Conservation (phyloP, 73 alveolate genomes). For the Blepharisma stoltei region DNA sequence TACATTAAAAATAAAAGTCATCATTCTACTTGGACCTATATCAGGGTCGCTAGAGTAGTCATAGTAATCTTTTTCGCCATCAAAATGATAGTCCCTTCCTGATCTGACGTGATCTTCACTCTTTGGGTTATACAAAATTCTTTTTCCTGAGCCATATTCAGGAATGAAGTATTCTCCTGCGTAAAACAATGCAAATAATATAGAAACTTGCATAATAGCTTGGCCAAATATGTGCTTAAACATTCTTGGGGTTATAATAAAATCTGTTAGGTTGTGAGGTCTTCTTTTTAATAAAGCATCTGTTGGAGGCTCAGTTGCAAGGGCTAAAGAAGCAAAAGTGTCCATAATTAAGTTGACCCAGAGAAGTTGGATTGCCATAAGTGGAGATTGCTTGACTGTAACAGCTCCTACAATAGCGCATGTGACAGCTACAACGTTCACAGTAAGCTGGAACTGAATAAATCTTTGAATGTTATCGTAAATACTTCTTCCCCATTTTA, state of each 20-base stretch:
- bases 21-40: slow-evolving; percentile 75
- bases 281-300: slow-evolving; percentile 68
- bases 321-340: slow-evolving; percentile 80
- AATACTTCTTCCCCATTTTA: slow-evolving; percentile 86
- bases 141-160: slow-evolving; percentile 38
- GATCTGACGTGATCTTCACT: slow-evolving; percentile 25
- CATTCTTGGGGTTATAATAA: slow-evolving; percentile 79
- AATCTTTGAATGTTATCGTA: slow-evolving; percentile 88
- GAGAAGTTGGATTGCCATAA: slow-evolving; percentile 75
- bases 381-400: slow-evolving; percentile 74
- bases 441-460: slow-evolving; percentile 82
- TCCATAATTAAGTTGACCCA: slow-evolving; percentile 92
- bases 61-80: slow-evolving; percentile 36
- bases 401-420: slow-evolving; percentile 84
- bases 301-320: slow-evolving; percentile 90
- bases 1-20: slow-evolving; percentile 80
- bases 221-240: slow-evolving; percentile 71
- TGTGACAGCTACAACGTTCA: slow-evolving; percentile 80
- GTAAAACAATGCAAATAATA: slow-evolving; percentile 58
- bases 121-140: slow-evolving; percentile 39
- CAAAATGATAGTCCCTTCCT: slow-evolving; percentile 33
- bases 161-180: slow-evolving; percentile 71
- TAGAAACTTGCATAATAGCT: slow-evolving; percentile 54
- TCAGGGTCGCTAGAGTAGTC: slow-evolving; percentile 36
- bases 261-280: slow-evolving; percentile 77